Conservation (phyloP, 768 basidiomycete species). For the Thelephora ganbajun region DNA sequence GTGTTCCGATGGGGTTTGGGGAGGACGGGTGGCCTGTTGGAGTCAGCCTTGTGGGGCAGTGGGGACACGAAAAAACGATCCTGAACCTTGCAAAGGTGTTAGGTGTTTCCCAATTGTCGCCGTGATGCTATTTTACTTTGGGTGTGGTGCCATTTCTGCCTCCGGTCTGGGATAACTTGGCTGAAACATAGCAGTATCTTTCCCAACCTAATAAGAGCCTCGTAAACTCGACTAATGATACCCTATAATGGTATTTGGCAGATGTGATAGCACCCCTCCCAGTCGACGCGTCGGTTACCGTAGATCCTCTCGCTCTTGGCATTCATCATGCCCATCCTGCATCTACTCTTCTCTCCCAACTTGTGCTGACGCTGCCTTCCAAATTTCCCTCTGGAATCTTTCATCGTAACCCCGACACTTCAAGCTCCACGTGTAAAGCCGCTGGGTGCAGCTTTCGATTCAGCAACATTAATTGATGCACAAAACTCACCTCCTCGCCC, state of each 20-base stretch:
- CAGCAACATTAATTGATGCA: not conserved
- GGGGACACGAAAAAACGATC: constrained; percentile 62
- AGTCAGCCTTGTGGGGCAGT: constrained; percentile 72
- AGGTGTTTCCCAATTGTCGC: constrained; percentile 5
- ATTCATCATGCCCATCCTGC: no score
- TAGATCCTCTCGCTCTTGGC: no score
- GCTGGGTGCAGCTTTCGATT: constrained; percentile 8
- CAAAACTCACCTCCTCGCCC: constrained; percentile 19
- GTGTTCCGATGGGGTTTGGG: constrained; percentile 40
- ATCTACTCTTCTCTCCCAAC: no score
- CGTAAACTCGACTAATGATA: no score
- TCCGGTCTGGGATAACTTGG: no score
- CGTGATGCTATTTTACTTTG: constrained; percentile 10
- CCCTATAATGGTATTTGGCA: no score
- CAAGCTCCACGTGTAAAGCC: constrained; percentile 23
- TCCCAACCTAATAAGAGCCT: no score
- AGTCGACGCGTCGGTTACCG: no score
- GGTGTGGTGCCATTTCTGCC: not conserved
- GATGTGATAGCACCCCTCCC: no score
- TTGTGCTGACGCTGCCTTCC: no score
- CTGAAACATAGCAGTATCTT: no score
- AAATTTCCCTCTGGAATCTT: constrained; percentile 20
- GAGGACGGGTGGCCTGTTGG: constrained; percentile 72
- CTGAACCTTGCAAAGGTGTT: constrained; percentile 37
- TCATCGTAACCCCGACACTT: constrained; percentile 27